Evolutionary conservation across 2,329 filamentous ascomycete genomes (phyloP).

Genomic region (Eurotiales sp.): DNA sequence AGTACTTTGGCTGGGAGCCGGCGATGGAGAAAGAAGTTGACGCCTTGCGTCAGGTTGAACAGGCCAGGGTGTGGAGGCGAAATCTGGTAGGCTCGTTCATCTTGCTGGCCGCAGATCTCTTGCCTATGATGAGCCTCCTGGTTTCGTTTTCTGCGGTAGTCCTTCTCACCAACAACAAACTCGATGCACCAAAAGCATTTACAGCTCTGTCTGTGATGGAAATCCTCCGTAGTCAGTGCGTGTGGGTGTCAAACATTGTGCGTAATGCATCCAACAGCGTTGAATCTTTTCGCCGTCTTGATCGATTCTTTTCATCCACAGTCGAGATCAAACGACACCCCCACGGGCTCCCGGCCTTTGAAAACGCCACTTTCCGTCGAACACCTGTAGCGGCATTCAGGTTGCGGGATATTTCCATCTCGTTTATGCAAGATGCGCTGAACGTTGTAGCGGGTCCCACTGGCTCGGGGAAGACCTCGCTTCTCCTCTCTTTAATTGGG

Average conservation of each 20-base stretch:
- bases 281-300: constrained; percentile 51
- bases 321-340: constrained; percentile 49
- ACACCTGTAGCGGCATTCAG: constrained; percentile 50
- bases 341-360: constrained; percentile 48
- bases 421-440: constrained; percentile 53
- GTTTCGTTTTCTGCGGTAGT: constrained; percentile 55
- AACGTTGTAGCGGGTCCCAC: constrained; percentile 55
- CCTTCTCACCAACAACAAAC: constrained; percentile 43
- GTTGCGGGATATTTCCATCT: constrained; percentile 39
- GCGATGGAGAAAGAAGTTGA: constrained; percentile 52
- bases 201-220: constrained; percentile 54
- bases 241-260: constrained; percentile 48
- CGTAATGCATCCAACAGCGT: constrained; percentile 41
- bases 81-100: constrained; percentile 42
- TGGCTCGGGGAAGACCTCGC: constrained; percentile 56
- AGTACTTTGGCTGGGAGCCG: constrained; percentile 60
- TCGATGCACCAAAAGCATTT: constrained; percentile 57
- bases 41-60: constrained; percentile 49
- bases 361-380: constrained; percentile 47
- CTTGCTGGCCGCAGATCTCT: constrained; percentile 49
- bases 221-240: constrained; percentile 52
- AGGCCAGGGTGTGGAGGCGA: constrained; percentile 53
- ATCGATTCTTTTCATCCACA: constrained; percentile 53
- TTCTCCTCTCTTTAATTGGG: constrained; percentile 37
- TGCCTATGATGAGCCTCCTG: constrained; percentile 52